phyloP scores from a whole-genome alignment of 768 basidiomycete species.

The Boletus sensibilis region DNA sequence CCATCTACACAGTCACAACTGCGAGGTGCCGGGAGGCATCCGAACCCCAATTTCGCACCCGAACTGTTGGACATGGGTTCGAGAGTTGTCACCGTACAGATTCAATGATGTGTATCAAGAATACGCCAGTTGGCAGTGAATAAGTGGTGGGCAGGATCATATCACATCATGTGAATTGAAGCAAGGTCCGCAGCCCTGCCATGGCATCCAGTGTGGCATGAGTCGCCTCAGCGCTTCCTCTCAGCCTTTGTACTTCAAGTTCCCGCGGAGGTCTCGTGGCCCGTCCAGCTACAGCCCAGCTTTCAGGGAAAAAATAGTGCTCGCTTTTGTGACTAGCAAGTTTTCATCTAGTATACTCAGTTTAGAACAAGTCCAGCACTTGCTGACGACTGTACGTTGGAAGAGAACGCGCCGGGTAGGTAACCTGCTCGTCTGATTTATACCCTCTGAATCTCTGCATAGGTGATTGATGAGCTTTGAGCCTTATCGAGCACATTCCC shows the following conservation, averaged over 20 bases:
- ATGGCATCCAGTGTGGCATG: not conserved
- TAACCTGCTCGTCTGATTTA: not conserved
- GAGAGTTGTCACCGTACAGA: not conserved
- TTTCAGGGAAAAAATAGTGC: not conserved
- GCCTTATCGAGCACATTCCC: no score
- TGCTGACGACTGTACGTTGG: not conserved
- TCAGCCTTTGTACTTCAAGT: not conserved
- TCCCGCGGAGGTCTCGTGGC: not conserved
- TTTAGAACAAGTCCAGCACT: not conserved
- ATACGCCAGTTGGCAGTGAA: slow-evolving; percentile 6
- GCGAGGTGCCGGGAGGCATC: not conserved
- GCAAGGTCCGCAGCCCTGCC: not conserved
- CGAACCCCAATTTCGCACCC: not conserved
- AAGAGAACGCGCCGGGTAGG: not conserved
- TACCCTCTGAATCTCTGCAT: not conserved
- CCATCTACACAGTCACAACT: not conserved
- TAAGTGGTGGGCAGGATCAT: not conserved
- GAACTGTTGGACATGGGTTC: not conserved
- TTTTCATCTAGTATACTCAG: not conserved
- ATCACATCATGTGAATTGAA: not conserved
- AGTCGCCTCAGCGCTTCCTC: not conserved
- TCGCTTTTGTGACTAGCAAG: not conserved
- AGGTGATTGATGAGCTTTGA: not conserved
- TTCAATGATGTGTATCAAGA: slow-evolving; percentile 6
- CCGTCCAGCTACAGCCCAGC: not conserved